Percentiles rank a stretch among this genome's conserved stretches.
Conservation (phyloP, 345 rosid genomes). For the Corymbia maculata region DNA sequence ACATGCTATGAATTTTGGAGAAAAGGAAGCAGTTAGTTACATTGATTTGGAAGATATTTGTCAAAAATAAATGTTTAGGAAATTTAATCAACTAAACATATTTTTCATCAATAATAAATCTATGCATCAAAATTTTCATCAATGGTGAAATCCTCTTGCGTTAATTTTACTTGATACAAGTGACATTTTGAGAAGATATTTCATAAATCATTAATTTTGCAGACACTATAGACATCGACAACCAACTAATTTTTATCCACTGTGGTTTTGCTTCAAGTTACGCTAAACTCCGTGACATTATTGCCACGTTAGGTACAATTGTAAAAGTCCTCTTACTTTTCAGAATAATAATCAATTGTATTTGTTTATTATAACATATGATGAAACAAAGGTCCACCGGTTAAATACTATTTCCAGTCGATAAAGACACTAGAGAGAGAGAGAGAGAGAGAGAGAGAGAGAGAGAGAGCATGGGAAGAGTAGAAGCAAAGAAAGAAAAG, state of each 20-base stretch:
- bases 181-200: neutral
- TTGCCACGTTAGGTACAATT: neutral
- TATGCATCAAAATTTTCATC: fast-evolving
- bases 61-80: neutral
- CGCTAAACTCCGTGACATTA: neutral
- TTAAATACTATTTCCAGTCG: neutral
- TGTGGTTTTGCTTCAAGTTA: neutral
- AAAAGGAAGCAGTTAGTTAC: neutral
- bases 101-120: neutral
- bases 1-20: neutral
- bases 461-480: neutral
- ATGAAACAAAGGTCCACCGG: neutral
- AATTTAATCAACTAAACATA: neutral
- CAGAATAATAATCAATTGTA: neutral
- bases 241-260: neutral
- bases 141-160: neutral
- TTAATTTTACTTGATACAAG: neutral
- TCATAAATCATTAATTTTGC: neutral
- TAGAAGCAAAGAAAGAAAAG: neutral
- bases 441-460: neutral
- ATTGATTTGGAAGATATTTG: neutral
- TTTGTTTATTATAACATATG: neutral
- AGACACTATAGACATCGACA: neutral
- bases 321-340: neutral
- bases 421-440: neutral